A percentile compares a stretch with the other conserved stretches of the same genome.
These are phyloP conservation scores for Cladochytrium replicatum DNA, from an alignment of 192 early-diverging fungal genomes.

Conservation along the genomic window DNA sequence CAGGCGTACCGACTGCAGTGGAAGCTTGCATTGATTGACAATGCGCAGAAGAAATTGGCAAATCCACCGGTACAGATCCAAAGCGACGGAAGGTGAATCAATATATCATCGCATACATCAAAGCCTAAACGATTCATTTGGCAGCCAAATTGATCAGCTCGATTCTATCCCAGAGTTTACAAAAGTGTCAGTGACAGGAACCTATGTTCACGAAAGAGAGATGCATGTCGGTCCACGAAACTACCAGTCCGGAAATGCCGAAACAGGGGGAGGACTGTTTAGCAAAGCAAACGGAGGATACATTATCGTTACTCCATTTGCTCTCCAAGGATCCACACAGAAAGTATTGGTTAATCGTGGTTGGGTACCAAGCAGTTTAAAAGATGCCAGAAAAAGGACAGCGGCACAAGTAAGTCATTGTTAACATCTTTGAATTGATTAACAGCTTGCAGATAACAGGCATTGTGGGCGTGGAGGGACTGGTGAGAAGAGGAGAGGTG, in stretches of 20 bases:
- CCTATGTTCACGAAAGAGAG: conserved; percentile 61
- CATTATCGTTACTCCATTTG: conserved; percentile 28
- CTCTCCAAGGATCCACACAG: too few relatives aligned
- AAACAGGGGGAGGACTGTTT: too few relatives aligned
- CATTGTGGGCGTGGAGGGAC: conserved; percentile 54
- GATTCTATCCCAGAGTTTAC: conserved; percentile 68
- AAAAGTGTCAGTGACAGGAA: conserved; percentile 59
- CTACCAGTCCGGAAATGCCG: too few relatives aligned
- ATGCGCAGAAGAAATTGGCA: conserved; percentile 48
- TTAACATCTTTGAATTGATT: too few relatives aligned
- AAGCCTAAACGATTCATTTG: conserved; percentile 30
- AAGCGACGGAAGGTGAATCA: not conserved
- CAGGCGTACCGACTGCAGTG: conserved; percentile 79
- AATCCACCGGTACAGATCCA: conserved; percentile 52
- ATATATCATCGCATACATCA: not conserved
- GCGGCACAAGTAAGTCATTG: not conserved
- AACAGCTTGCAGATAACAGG: conserved; percentile 31
- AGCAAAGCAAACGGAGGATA: too few relatives aligned
- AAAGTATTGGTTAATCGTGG: conserved; percentile 78
- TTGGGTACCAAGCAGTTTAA: conserved; percentile 62
- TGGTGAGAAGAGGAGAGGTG: conserved; percentile 52
- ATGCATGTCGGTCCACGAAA: conserved; percentile 74
- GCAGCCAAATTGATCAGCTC: too few relatives aligned
- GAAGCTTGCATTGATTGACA: conserved; percentile 76
- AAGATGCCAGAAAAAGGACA: not conserved